Evolutionary conservation across 495 filamentous ascomycete species (phyloP), one percentile per base, ranked within the genome.

Genomic region (Achaetomiella virescens): DNA sequence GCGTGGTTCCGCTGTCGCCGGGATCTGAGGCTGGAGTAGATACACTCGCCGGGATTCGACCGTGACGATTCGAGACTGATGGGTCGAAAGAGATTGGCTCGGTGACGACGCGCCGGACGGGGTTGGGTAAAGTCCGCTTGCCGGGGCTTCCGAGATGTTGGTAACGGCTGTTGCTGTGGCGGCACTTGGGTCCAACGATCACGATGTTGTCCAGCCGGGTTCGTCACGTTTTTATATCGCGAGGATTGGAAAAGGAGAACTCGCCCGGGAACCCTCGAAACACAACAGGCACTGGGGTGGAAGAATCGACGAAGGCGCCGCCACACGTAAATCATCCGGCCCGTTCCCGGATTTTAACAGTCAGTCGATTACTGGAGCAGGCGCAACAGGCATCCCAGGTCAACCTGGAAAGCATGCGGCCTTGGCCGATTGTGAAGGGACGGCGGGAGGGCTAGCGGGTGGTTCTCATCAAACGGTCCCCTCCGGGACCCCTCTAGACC

Each of bases 381-480:
- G 9, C 27, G 50, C 50, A 35, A 24, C 5, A 27, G 4, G 24
- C 6, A 12, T 31, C 14, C 11, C 51, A 24, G 24, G 49, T 42
- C 37, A 24, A 52, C 18, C 38, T 20, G 25, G 38, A 21, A 45
- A 35, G 51, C 9, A 7, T 35, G 50, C 17, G 10, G 40, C 27
- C 48, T 42, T 52, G 37, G 48, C 48, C 41, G 37, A 21, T 42
- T 38, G 35, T 38, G 21, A 38, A 27, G 24, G 46, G 24, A 52
- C 48, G 22, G 25, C 8, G 15, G 45, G 45, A 31, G 31, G 35
- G 9, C 27, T 31, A 10, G 47, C 12, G 24, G 37, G 36, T 33
- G 48, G 15, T 48, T 21, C 50, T 52, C 48, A 42, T 42, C 37
- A 52, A 52, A 52, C 48, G 22, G 22, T 29, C 7, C 12, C 18